Conservation (phyloP, 108 stramenopile genomes). For the Conticribra guillardii region DNA sequence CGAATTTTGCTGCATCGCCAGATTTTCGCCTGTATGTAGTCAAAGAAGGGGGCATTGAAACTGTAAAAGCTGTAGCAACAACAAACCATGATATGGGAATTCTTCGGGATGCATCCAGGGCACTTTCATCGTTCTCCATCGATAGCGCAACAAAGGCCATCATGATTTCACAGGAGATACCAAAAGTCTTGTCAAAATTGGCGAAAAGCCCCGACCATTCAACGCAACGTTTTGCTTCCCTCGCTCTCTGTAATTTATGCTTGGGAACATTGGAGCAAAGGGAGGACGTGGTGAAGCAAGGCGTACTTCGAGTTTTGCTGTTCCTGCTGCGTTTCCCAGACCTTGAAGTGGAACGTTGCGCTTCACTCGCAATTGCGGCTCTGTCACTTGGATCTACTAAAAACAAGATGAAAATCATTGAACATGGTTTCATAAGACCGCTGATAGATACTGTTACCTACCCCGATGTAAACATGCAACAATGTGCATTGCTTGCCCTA, state of each 20-base stretch:
- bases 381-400: constrained; percentile 71
- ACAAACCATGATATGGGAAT: constrained; percentile 73
- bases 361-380: constrained; percentile 75
- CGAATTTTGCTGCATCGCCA: constrained; percentile 74
- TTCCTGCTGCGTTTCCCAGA: constrained; percentile 82
- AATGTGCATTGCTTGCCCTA: constrained; percentile 68
- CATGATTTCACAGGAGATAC: constrained; percentile 56
- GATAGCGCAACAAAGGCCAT: constrained; percentile 56
- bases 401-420: constrained; percentile 62
- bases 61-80: constrained; percentile 69
- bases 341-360: constrained; percentile 83
- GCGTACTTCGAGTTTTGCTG: constrained; percentile 69
- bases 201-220: constrained; percentile 78
- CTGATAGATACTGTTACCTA: constrained; percentile 73
- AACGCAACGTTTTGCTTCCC: constrained; percentile 80
- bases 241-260: constrained; percentile 78
- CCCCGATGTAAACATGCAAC: constrained; percentile 73
- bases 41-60: constrained; percentile 85
- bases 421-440: constrained; percentile 70
- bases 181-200: constrained; percentile 70
- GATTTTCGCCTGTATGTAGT: constrained; percentile 77
- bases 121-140: constrained; percentile 67
- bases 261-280: constrained; percentile 35
- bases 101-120: constrained; percentile 76
- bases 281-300: constrained; percentile 57